Base-by-base conservation (phyloP, 495 filamentous ascomycete genomes). In the Usnea hakonensis region DNA sequence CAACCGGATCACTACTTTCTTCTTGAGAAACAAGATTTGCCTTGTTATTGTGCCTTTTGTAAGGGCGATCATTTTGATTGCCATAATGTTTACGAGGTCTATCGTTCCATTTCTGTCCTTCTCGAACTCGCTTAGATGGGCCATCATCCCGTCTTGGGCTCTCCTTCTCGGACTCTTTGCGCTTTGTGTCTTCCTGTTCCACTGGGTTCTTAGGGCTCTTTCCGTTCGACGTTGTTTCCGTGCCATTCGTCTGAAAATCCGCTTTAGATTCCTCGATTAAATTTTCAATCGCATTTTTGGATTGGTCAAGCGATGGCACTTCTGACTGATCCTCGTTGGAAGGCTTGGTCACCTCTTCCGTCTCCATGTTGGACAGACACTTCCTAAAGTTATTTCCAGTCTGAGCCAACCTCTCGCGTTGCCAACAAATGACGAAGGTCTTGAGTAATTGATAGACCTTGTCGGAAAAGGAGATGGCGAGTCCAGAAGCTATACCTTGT, bases 1-100 rank as follows among this genome's bases (percentile, higher is more conserved):
- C 80, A 35, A 79, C 80, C 4, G 88, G 87, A 69, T 96, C 89
- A 57, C 86, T 81, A 23, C 84, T 86, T 64, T 85, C 83, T 48
- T 83, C 76, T 61, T 83, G 81, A 21, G 75, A 70, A 36, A 79
- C 79, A 30, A 86, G 80, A 68, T 93, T 86, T 63, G 84, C 90
- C 72, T 87, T 89, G 67, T 83, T 82, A 65, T 79, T 75, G 60
- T 67, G 64, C 37, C 43, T 63, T 32, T 58, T 65, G 55, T 55
- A 26, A 37, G 30, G 26, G 41, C 43, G 43, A 37, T 58, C 60
- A 43, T 26, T 40, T 17, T 33, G 46, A 33, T 55, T 61, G 17
- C 57, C 33, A 43, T 58, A 28, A 30, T 64, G 37, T 21, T 53
- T 32, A 30, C 63, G 58, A 60, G 53, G 33, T 52, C 67, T 56